Evolutionary conservation across 768 basidiomycete species (phyloP).

Genomic region (Amanita thiersii): DNA sequence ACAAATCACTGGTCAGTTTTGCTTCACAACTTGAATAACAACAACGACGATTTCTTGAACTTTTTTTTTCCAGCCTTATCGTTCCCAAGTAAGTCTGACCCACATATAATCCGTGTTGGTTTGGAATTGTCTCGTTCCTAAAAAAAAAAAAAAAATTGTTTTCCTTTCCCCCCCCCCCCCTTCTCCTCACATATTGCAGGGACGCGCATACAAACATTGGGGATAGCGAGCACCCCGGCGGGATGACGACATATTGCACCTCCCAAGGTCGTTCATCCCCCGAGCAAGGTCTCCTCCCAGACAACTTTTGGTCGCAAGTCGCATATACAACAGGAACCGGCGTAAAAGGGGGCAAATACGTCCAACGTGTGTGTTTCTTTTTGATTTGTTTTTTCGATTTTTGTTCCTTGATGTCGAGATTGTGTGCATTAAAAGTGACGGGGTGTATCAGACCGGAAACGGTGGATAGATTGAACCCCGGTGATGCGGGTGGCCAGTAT

Average conservation of each 20-base stretch:
- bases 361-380: slow-evolving; percentile 29
- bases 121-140: too few species aligned
- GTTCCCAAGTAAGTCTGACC: slow-evolving; percentile 6
- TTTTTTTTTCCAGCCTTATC: slow-evolving; percentile 2
- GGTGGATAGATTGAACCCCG: slow-evolving; percentile 34
- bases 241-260: slow-evolving; percentile 48
- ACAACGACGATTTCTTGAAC: too few species aligned
- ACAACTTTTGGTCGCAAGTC: slow-evolving; percentile 43
- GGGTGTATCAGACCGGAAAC: slow-evolving; percentile 42
- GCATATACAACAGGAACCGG: slow-evolving; percentile 34
- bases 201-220: slow-evolving; percentile 46
- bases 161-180: too few species aligned
- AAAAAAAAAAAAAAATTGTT: too few species aligned
- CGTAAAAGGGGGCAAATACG: slow-evolving; percentile 29
- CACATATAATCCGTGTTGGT: neutral
- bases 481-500: slow-evolving; percentile 48
- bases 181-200: slow-evolving; percentile 22
- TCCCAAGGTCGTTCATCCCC: slow-evolving; percentile 27
- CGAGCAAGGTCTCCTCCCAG: slow-evolving; percentile 38
- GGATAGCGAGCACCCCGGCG: slow-evolving; percentile 47
- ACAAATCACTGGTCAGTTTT: neutral
- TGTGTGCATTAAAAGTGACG: slow-evolving; percentile 31
- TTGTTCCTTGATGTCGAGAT: neutral
- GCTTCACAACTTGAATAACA: neutral
- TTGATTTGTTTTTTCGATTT: neutral